Conservation (phyloP, 495 filamentous ascomycete species). For the Aspergillus bertholletiae region DNA sequence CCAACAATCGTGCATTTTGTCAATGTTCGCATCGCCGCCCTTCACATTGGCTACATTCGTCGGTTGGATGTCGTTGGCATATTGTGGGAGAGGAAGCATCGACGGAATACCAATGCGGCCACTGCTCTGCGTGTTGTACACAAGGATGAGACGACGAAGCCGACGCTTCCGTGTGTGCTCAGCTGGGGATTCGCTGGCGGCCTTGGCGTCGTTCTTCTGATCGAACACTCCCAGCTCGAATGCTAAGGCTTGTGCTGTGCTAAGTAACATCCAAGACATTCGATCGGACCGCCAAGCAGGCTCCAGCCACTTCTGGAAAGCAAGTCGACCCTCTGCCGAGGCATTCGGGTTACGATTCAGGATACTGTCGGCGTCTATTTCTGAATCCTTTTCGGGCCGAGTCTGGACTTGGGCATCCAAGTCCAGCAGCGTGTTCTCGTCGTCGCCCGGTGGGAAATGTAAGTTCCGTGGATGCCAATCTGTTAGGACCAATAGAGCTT, state of each 20-base stretch:
- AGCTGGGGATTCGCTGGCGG: slow-evolving; percentile 47
- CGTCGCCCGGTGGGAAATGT: slow-evolving; percentile 90
- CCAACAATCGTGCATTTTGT: slow-evolving; percentile 83
- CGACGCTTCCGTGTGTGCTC: slow-evolving; percentile 77
- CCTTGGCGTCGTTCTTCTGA: slow-evolving; percentile 55
- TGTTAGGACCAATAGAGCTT: slow-evolving; percentile 87
- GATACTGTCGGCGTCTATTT: slow-evolving; percentile 33
- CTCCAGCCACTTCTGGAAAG: slow-evolving; percentile 92
- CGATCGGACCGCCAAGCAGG: slow-evolving; percentile 94
- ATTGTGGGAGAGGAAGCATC: slow-evolving; percentile 69
- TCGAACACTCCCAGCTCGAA: slow-evolving; percentile 97
- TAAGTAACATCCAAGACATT: slow-evolving; percentile 98
- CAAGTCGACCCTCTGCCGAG: slow-evolving; percentile 54
- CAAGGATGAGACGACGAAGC: slow-evolving; percentile 78
- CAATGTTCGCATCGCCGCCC: slow-evolving; percentile 30
- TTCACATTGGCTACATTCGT: slow-evolving; percentile 22
- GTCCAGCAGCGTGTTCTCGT: slow-evolving; percentile 58
- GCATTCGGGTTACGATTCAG: slow-evolving; percentile 34
- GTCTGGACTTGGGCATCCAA: slow-evolving; percentile 43
- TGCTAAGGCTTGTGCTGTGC: slow-evolving; percentile 81
- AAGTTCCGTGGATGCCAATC: slow-evolving; percentile 96
- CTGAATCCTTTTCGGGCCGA: slow-evolving; percentile 30
- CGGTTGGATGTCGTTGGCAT: slow-evolving; percentile 49
- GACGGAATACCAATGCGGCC: slow-evolving; percentile 91
- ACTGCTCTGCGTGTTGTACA: slow-evolving; percentile 87